Conservation (phyloP, 257 asterid species). For the Solanum paucissectum region DNA sequence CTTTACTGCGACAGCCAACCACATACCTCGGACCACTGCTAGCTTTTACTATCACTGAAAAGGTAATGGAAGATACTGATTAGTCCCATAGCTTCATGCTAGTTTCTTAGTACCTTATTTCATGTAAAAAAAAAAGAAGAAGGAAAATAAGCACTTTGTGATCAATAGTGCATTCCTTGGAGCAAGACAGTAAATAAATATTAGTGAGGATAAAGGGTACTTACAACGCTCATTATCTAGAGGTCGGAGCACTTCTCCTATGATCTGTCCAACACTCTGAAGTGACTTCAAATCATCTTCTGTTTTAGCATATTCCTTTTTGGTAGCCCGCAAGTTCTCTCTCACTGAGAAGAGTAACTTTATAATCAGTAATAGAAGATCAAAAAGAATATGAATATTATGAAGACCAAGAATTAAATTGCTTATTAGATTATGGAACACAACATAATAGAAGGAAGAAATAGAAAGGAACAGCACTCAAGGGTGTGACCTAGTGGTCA, state of each 20-base stretch:
- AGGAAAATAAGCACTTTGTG: not conserved
- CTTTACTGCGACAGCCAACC: conserved; percentile 95
- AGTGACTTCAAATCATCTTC: conserved; percentile 96
- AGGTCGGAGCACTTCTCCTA: conserved; percentile 96
- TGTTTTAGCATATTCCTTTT: conserved; percentile 85
- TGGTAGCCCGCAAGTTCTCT: conserved; percentile 61
- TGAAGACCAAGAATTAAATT: not conserved
- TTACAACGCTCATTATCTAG: conserved; percentile 90
- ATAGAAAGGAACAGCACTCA: not conserved
- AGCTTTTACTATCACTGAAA: conserved; percentile 86
- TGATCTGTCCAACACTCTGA: conserved; percentile 99
- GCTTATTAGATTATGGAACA: not conserved
- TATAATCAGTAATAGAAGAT: not conserved
- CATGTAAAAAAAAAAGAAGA: not conserved
- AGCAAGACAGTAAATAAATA: not conserved
- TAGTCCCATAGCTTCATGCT: not conserved
- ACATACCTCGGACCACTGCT: conserved; percentile 97
- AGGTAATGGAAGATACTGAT: not conserved
- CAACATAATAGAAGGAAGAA: not conserved
- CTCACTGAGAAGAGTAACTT: conserved; percentile 29
- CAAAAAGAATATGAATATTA: not conserved
- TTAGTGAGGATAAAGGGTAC: conserved; percentile 5
- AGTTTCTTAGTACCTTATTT: not conserved
- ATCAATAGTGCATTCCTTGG: not conserved
- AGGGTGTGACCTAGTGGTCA: not conserved